Evolutionary conservation across 2,329 filamentous ascomycete genomes (phyloP), one percentile per base, ranked within the genome.

Genomic region (Xylaria sp.): DNA sequence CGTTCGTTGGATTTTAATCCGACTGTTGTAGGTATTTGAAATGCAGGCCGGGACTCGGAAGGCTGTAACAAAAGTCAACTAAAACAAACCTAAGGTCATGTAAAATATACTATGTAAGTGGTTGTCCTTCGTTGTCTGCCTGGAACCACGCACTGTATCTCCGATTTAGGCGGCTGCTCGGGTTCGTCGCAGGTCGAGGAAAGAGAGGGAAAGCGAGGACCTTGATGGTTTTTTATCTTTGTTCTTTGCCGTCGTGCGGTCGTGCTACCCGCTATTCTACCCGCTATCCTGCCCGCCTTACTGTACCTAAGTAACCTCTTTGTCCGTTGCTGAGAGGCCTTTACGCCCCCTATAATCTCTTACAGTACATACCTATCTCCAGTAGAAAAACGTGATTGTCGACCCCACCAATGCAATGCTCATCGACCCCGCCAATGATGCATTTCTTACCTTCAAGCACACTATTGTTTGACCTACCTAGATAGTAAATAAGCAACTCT

Each of bases 401-500:
- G n/a, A 44, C 55, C 55, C 55, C 55, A 58, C 37, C 55, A 55
- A 47, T 58, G 37, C 55, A 55, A 47, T 58, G 37, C 55, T 44
- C 55, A 58, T 58, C 55, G 37, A 58, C 55, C 55, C 55, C 55
- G 55, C 55, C 55, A 58, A 58, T 58, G 55, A 58, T 58, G 55
- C 55, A 44, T 58, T 58, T 47, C 55, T 44, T 16, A 29, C 54
- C 54, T 42, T 57, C 35, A 27, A 57, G 54, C 54, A 44, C 54
- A 57, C 37, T 42, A 57, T 57, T 21, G 12, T 16, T 16, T n/a
- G 8, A 37, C 53, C 53, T 42, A 57, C 54, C 35, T 27, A 18
- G 54, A 10, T 44, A 58, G 37, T 10, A 10, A 44, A 37, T 40
- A 40, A 40, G 13, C 35, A 40, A n/a, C n/a, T 35, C 32, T 35